These are phyloP conservation scores for Cryptosporidium tyzzeri DNA, from an alignment of 169 alveolate species.

Conservation along the genomic window DNA sequence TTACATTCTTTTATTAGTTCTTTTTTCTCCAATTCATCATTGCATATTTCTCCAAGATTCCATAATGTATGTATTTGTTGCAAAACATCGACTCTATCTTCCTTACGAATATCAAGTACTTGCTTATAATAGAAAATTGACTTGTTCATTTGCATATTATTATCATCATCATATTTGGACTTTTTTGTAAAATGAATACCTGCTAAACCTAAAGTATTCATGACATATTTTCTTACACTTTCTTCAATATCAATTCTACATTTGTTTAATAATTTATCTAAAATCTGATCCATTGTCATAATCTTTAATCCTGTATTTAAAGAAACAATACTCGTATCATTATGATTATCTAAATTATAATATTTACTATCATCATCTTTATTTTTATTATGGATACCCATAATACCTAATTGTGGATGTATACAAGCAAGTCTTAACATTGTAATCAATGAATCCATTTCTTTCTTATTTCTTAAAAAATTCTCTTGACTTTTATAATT, in stretches of 20 bases:
- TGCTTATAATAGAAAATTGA: slow-evolving; percentile 29
- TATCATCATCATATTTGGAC: neutral
- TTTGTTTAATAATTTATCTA: slow-evolving; percentile 47
- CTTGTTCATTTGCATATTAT: neutral
- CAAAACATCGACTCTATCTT: slow-evolving; percentile 50
- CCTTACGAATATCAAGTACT: slow-evolving; percentile 60
- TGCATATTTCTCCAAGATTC: slow-evolving; percentile 34
- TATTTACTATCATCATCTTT: neutral
- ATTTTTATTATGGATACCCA: slow-evolving; percentile 54
- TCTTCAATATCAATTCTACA: slow-evolving; percentile 74
- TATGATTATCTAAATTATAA: neutral
- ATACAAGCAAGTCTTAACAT: slow-evolving; percentile 80
- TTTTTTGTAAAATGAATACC: slow-evolving; percentile 4
- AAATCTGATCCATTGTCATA: slow-evolving; percentile 71
- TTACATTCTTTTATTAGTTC: slow-evolving; percentile 12
- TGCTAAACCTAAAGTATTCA: slow-evolving; percentile 69
- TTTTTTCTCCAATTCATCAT: neutral
- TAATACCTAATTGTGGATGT: slow-evolving; percentile 81
- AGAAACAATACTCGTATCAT: slow-evolving; percentile 21
- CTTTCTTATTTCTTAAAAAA: slow-evolving; percentile 39
- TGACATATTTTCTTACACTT: slow-evolving; percentile 64
- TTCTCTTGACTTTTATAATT: neutral
- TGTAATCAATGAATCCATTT: slow-evolving; percentile 69
- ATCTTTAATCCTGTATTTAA: slow-evolving; percentile 49
- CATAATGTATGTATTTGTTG: slow-evolving; percentile 72